These are phyloP conservation scores for Penicillium riverlandense DNA, from an alignment of 495 filamentous ascomycete species.

Conservation along the genomic window DNA sequence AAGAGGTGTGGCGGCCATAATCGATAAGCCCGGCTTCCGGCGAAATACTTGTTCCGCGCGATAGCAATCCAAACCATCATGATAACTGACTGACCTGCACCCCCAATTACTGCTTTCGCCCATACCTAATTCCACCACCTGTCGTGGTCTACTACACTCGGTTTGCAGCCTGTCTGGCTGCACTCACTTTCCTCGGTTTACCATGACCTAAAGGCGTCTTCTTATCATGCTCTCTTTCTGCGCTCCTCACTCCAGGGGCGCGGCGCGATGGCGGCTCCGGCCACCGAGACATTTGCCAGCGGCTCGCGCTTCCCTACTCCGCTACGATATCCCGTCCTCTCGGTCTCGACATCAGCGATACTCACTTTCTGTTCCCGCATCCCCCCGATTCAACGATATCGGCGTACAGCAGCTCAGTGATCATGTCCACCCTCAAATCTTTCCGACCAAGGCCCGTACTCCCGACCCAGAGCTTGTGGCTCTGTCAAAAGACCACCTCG, in stretches of 20 bases:
- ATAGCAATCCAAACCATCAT: too few relatives aligned
- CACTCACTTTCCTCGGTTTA: neutral
- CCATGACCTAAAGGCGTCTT: slow-evolving; percentile 12
- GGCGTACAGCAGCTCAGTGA: slow-evolving; percentile 87
- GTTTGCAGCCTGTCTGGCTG: too few relatives aligned
- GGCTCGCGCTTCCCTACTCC: too few relatives aligned
- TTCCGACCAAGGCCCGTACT: slow-evolving; percentile 49
- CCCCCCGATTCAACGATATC: slow-evolving; percentile 78
- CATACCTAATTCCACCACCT: neutral
- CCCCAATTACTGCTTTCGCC: neutral
- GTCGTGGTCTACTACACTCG: too few relatives aligned
- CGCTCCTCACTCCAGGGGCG: slow-evolving; percentile 30
- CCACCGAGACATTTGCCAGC: neutral
- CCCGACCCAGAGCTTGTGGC: slow-evolving; percentile 65
- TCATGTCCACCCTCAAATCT: slow-evolving; percentile 77
- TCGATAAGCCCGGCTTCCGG: too few relatives aligned
- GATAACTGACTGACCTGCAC: too few relatives aligned
- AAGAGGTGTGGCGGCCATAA: too few relatives aligned
- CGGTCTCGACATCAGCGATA: neutral
- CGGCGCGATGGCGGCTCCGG: slow-evolving; percentile 21
- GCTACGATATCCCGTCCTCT: too few relatives aligned
- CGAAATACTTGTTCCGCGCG: too few relatives aligned
- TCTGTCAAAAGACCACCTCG: slow-evolving; percentile 76
- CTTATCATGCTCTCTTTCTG: slow-evolving; percentile 19
- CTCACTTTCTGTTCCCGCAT: slow-evolving; percentile 40